Evolutionary conservation across 306 rosid species (phyloP), one percentile per base, ranked within the genome.

Genomic region (Citrullus amarus): DNA sequence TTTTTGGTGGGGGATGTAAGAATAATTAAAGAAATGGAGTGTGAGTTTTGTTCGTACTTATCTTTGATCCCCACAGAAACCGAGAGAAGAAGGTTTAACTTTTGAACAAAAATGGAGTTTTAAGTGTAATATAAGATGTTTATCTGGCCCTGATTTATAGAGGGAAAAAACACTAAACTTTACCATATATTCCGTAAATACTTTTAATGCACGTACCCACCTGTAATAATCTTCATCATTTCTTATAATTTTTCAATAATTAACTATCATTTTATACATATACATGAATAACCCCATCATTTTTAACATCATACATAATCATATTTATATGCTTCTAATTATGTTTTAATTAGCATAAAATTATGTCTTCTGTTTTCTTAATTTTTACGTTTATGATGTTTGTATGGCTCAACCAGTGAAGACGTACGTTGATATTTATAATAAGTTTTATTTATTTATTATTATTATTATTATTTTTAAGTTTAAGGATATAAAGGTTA

Each of bases 131-230:
- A 70, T 25, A 50, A 25, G 5, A 14, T 50, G 43, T 14, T 54
- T 18, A n/a, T 75, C 46, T 55, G 54, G 65, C 67, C 18, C 14
- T 18, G 4, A 76, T 76, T 58, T 76, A 76, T 76, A 56, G 14
- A 76, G 54, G 39, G 68, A 56, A 76, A 76, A 56, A 56, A 56
- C 79, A 55, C 48, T 41, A 56, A 76, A 56, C 44, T 54, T 57
- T 76, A 76, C 79, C 79, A 76, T 54, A n/a, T 76, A 76, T 76
- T 76, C 77, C 60, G 6, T 14, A 50, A 6, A 2, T 72, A 50
- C 77, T 72, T 72, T 72, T 25, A 72, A 14, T 72, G 60, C 77
- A 44, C 56, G 39, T 43, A 70, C 67, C 56, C 56, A 28, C 76
- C 57, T 22, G 9, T 72, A 72, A 72, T 71, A 48, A 46, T 48